Evolutionary conservation across 208 protist genomes (phyloP).

Genomic region (Leishmania major): DNA sequence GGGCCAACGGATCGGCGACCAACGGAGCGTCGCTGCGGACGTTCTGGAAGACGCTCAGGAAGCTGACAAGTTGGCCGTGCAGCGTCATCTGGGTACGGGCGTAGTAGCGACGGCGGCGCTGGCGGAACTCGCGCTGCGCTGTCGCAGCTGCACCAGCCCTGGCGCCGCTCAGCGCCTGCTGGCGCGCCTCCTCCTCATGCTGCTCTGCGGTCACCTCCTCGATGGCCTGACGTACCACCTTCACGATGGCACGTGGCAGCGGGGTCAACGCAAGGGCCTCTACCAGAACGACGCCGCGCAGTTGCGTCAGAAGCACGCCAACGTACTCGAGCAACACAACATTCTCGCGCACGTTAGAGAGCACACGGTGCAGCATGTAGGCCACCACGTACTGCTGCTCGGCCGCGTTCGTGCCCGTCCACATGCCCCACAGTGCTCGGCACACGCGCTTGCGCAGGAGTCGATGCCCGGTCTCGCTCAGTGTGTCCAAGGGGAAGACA

Average conservation of each 20-base stretch:
- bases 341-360: conserved; percentile 42
- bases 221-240: conserved; percentile 22
- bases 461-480: conserved; percentile 24
- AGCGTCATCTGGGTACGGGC: conserved; percentile 21
- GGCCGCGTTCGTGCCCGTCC: conserved; percentile 14
- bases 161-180: neutral
- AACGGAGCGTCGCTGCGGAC: conserved; percentile 24
- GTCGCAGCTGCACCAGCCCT: neutral
- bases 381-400: conserved; percentile 36
- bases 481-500: conserved; percentile 36
- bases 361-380: conserved; percentile 50
- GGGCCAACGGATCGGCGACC: conserved; percentile 13
- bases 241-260: conserved; percentile 33
- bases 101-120: conserved; percentile 22
- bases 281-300: conserved; percentile 28
- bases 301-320: conserved; percentile 67
- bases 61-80: conserved; percentile 34
- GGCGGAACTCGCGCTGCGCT: conserved; percentile 8
- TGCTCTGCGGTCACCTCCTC: conserved; percentile 20
- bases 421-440: conserved; percentile 59
- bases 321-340: conserved; percentile 69
- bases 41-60: conserved; percentile 30
- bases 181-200: conserved; percentile 13
- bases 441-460: conserved; percentile 43
- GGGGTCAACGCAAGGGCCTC: conserved; percentile 41